These are phyloP conservation scores for Citrus sinensis DNA, from an alignment of 345 rosid genomes.

Conservation along the genomic window DNA sequence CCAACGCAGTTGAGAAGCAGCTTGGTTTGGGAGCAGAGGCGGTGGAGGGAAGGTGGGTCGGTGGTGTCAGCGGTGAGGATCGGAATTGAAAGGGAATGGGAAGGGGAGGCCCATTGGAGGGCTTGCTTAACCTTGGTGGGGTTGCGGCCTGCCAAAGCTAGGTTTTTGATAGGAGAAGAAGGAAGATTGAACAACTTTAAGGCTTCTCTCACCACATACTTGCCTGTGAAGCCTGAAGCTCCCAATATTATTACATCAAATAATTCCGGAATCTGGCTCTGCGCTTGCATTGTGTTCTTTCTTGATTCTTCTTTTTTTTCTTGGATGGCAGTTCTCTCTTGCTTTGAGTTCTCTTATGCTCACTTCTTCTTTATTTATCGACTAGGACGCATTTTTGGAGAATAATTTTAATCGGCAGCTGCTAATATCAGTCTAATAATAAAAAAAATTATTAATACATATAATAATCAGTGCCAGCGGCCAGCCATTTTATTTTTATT, in stretches of 20 bases:
- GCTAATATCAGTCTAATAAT: too few relatives aligned
- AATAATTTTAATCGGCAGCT: too few relatives aligned
- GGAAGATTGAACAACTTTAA: conserved; percentile 56
- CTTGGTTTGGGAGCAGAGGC: conserved; percentile 62
- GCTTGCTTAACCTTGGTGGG: conserved; percentile 50
- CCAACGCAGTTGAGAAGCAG: conserved; percentile 85
- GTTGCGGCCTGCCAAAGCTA: conserved; percentile 85
- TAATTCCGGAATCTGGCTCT: conserved; percentile 23
- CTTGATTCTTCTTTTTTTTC: too few relatives aligned
- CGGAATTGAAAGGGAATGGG: conserved; percentile 48
- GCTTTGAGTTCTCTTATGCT: too few relatives aligned
- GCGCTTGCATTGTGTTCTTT: conserved; percentile 12
- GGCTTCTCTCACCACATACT: conserved; percentile 72
- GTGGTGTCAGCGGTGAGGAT: conserved; percentile 69
- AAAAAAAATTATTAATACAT: too few relatives aligned
- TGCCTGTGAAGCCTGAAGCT: conserved; percentile 80
- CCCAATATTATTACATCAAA: conserved; percentile 67
- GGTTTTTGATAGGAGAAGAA: conserved; percentile 58
- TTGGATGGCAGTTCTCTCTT: too few relatives aligned
- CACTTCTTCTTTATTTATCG: too few relatives aligned
- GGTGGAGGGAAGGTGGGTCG: conserved; percentile 69
- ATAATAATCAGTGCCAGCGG: too few relatives aligned
- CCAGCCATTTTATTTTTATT: too few relatives aligned
- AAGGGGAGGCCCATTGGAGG: conserved; percentile 74
- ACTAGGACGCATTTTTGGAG: too few relatives aligned